A percentile compares a stretch with the other conserved stretches of the same genome.
Evolutionary conservation across 2,329 filamentous ascomycete species (phyloP).

Genomic region (Bertia moriformis): DNA sequence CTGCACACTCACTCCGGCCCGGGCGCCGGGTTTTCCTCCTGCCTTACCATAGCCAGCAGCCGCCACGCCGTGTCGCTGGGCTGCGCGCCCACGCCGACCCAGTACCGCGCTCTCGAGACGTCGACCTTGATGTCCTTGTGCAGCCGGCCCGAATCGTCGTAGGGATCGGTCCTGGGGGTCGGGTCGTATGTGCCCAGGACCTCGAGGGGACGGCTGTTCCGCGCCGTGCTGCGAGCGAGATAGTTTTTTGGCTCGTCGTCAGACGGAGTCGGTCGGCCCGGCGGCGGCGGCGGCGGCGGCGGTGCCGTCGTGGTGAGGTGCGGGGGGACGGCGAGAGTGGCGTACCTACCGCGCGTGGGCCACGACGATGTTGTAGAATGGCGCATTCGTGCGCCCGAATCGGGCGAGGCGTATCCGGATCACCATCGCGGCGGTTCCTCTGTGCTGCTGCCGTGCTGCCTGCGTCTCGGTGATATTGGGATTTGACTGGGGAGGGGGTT

Average conservation of each 20-base stretch:
- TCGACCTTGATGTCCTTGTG: constrained; percentile 91
- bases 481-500: too few relatives aligned
- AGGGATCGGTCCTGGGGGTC: constrained; percentile 44
- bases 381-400: constrained; percentile 76
- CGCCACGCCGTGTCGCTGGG: constrained; percentile 82
- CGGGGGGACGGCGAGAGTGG: constrained; percentile 3
- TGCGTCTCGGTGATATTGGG: too few relatives aligned
- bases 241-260: too few relatives aligned
- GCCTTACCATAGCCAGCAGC: constrained; percentile 60
- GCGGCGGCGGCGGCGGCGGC: constrained; percentile 2
- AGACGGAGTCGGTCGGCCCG: background rate
- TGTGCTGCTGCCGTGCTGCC: too few relatives aligned
- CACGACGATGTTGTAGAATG: constrained; percentile 96
- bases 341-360: constrained; percentile 78
- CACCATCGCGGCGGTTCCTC: too few relatives aligned
- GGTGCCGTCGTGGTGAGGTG: background rate
- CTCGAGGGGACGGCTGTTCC: constrained; percentile 79
- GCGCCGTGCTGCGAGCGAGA: constrained; percentile 74
- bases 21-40: background rate
- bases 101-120: constrained; percentile 69
- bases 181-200: constrained; percentile 73
- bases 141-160: constrained; percentile 47
- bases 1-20: too few relatives aligned
- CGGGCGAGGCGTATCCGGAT: constrained; percentile 85
- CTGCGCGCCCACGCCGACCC: constrained; percentile 92